phyloP scores from a whole-genome alignment of 2,329 filamentous ascomycete genomes.

The Trichoderma sp. region DNA sequence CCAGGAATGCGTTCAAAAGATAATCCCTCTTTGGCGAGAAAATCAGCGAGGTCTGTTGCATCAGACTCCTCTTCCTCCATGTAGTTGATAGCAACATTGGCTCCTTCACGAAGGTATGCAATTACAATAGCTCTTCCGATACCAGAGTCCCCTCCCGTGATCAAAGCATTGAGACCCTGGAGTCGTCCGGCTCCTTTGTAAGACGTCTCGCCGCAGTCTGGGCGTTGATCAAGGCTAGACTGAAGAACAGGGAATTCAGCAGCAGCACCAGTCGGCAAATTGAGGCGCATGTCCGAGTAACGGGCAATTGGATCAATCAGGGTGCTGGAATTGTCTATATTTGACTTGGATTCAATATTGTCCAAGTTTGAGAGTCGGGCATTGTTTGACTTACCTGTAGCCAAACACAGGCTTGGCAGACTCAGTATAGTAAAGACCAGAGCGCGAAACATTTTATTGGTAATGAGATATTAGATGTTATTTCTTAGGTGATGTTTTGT shows the following conservation, averaged over 20 bases:
- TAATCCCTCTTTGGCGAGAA: neutral
- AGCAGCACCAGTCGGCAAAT: neutral
- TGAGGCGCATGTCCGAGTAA: neutral
- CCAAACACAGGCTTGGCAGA: neutral
- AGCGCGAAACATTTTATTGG: neutral
- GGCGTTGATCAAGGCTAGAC: neutral
- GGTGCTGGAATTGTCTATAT: neutral
- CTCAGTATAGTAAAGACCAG: neutral
- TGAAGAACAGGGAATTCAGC: neutral
- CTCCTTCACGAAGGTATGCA: neutral
- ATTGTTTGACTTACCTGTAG: neutral
- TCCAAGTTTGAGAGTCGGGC: neutral
- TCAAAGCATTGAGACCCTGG: neutral
- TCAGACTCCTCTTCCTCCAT: neutral
- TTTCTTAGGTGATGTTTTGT: neutral
- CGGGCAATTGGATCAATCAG: neutral
- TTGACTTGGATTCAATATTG: neutral
- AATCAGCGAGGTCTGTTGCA: neutral
- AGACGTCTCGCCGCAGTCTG: neutral
- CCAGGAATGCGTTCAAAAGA: neutral
- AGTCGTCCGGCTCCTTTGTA: neutral
- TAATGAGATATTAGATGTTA: neutral
- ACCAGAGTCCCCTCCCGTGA: neutral
- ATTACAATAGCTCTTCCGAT: neutral
- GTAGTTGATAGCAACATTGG: neutral